Conservation (phyloP, 176 grass and related monocot species). For the Oryza nivara region DNA sequence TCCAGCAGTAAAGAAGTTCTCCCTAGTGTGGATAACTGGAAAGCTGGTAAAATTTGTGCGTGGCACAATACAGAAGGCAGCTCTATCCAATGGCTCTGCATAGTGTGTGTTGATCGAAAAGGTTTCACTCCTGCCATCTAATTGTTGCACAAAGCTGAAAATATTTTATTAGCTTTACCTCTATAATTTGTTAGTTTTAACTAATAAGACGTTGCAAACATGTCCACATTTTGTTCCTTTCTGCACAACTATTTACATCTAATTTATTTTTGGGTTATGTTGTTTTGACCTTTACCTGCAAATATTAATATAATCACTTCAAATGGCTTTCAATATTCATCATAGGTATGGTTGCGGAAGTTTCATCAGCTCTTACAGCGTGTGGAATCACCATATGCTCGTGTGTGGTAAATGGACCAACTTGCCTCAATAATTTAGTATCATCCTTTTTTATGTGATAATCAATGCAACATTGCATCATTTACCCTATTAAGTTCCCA, state of each 20-base stretch:
- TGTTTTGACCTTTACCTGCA: slow-evolving; percentile 21
- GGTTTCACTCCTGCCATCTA: slow-evolving; percentile 46
- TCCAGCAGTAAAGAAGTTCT: slow-evolving; percentile 60
- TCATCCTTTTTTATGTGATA: slow-evolving; percentile 1
- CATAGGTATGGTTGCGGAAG: slow-evolving; percentile 92
- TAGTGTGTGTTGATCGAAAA: slow-evolving; percentile 82
- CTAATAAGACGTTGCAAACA: background rate
- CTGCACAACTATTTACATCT: slow-evolving; percentile 31
- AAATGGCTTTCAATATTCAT: slow-evolving; percentile 41
- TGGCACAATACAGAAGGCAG: slow-evolving; percentile 85
- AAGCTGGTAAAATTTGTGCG: slow-evolving; percentile 76
- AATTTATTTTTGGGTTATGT: background rate
- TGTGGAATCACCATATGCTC: slow-evolving; percentile 82
- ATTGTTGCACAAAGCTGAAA: slow-evolving; percentile 23
- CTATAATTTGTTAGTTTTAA: background rate
- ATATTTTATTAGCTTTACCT: background rate
- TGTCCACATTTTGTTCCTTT: slow-evolving; percentile 23
- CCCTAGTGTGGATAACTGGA: slow-evolving; percentile 86
- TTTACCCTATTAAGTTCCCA: slow-evolving; percentile 9
- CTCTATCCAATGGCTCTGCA: slow-evolving; percentile 85
- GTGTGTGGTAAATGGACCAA: slow-evolving; percentile 71
- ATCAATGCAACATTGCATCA: background rate
- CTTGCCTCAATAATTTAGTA: slow-evolving; percentile 15
- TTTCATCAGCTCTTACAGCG: slow-evolving; percentile 79
- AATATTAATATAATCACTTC: slow-evolving; percentile 33